phyloP scores from a whole-genome alignment of 805 yeast genomes.

The Myxozyma neglecta region DNA sequence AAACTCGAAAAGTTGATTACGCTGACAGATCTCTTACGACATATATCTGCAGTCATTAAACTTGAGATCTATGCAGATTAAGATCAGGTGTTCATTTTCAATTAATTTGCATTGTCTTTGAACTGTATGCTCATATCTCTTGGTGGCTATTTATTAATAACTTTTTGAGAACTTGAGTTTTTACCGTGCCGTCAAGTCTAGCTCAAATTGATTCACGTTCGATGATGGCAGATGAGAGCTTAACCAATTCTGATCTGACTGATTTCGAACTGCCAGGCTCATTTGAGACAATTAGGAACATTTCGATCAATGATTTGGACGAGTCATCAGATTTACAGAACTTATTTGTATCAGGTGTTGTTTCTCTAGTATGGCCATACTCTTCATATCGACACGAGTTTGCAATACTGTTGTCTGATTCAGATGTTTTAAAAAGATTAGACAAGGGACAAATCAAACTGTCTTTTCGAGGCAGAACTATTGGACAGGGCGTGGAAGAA shows the following conservation, averaged over 20 bases:
- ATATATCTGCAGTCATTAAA: too few species aligned
- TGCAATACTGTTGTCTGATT: conserved; percentile 17
- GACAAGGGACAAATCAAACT: conserved; percentile 26
- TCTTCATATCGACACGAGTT: conserved; percentile 15
- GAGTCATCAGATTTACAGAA: background rate
- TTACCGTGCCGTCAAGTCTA: too few species aligned
- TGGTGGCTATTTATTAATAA: too few species aligned
- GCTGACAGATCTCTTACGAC: too few species aligned
- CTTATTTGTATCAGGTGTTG: conserved; percentile 6
- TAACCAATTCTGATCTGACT: background rate
- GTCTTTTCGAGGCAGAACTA: conserved; percentile 6
- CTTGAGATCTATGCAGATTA: too few species aligned
- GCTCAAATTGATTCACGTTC: too few species aligned
- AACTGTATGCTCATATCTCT: too few species aligned
- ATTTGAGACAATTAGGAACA: background rate
- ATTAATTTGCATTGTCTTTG: too few species aligned
- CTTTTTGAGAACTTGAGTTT: too few species aligned
- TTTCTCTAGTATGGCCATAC: conserved; percentile 28
- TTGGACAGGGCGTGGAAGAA: conserved; percentile 13
- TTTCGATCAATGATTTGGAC: background rate
- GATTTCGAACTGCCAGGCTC: background rate
- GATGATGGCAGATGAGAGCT: background rate
- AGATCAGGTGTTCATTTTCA: too few species aligned
- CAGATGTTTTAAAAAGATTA: conserved; percentile 11
- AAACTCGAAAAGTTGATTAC: too few species aligned